Conservation (phyloP, 306 rosid species). For the Lathyrus sativus region DNA sequence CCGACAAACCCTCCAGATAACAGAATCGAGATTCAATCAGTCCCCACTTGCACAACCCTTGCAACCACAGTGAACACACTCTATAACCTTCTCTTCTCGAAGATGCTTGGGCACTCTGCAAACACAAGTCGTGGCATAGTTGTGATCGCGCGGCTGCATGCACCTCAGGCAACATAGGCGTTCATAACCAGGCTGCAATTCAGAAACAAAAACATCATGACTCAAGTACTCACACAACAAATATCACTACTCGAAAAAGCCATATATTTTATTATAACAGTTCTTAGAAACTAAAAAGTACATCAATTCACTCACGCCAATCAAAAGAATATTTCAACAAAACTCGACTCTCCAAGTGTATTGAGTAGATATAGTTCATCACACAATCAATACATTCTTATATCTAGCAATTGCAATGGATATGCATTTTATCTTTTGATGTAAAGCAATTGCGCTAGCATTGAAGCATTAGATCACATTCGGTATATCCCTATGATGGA, state of each 20-base stretch:
- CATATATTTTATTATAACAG: conserved; percentile 9
- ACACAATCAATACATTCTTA: conserved; percentile 11
- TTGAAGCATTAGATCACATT: not conserved
- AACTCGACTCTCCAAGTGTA: not conserved
- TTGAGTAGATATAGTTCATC: not conserved
- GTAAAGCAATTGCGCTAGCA: not conserved
- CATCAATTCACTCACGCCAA: not conserved
- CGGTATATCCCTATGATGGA: not conserved
- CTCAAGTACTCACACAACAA: not conserved
- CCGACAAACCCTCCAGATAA: conserved; percentile 23
- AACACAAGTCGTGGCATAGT: conserved; percentile 84
- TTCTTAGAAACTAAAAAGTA: conserved; percentile 5
- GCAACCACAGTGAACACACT: conserved; percentile 91
- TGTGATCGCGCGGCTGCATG: conserved; percentile 92
- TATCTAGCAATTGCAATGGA: not conserved
- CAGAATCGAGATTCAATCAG: conserved; percentile 36
- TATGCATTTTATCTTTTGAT: not conserved
- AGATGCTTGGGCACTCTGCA: conserved; percentile 90
- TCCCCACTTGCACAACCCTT: conserved; percentile 92
- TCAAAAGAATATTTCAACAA: not conserved
- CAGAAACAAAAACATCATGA: conserved; percentile 17
- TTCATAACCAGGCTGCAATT: conserved; percentile 85
- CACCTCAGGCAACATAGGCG: conserved; percentile 87
- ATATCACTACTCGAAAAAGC: not conserved
- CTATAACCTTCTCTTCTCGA: conserved; percentile 85